Percentiles rank a stretch among this genome's conserved stretches.
These are phyloP conservation scores for Podaxis sp. DNA, from an alignment of 768 basidiomycete genomes.

Conservation along the genomic window DNA sequence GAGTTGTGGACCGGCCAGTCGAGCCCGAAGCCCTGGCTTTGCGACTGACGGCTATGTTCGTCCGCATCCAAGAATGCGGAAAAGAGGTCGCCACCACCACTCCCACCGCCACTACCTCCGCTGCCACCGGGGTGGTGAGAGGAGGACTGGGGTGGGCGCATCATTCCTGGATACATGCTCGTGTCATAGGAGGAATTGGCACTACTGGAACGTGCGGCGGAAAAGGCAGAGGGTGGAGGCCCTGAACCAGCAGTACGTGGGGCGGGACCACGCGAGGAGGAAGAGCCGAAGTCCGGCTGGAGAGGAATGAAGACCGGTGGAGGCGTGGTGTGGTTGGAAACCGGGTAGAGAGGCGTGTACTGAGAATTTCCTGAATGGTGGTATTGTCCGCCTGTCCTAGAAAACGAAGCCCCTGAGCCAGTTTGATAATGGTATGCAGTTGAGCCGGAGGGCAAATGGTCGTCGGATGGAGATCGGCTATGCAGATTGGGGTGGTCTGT, in stretches of 20 bases:
- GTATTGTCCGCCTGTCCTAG: slow-evolving; percentile 12
- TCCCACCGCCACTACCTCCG: slow-evolving; percentile 6
- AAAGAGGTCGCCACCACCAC: slow-evolving; percentile 10
- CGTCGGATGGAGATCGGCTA: slow-evolving; percentile 16
- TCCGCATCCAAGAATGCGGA: slow-evolving; percentile 13
- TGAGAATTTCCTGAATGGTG: slow-evolving; percentile 14
- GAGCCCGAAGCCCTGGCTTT: slow-evolving; percentile 10
- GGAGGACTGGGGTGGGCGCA: slow-evolving; percentile 13
- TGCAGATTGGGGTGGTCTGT: slow-evolving; percentile 15
- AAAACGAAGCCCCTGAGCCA: slow-evolving; percentile 11
- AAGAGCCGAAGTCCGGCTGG: slow-evolving; percentile 9
- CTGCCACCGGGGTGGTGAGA: slow-evolving; percentile 6
- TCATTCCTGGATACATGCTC: slow-evolving; percentile 12
- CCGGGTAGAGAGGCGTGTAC: slow-evolving; percentile 17
- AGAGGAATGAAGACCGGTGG: slow-evolving; percentile 15
- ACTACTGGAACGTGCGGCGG: slow-evolving; percentile 10
- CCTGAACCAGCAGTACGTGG: slow-evolving; percentile 9
- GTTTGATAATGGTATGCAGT: slow-evolving; percentile 11
- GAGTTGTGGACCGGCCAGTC: slow-evolving; percentile 15
- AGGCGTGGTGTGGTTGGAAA: slow-evolving; percentile 13
- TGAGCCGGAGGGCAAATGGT: slow-evolving; percentile 14
- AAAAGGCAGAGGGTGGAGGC: slow-evolving; percentile 4
- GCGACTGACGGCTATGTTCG: slow-evolving; percentile 16
- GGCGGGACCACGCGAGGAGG: slow-evolving; percentile 11
- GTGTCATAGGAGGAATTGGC: slow-evolving; percentile 10